Evolutionary conservation across 805 yeast species (phyloP).

Genomic region (Starmerella bombi): DNA sequence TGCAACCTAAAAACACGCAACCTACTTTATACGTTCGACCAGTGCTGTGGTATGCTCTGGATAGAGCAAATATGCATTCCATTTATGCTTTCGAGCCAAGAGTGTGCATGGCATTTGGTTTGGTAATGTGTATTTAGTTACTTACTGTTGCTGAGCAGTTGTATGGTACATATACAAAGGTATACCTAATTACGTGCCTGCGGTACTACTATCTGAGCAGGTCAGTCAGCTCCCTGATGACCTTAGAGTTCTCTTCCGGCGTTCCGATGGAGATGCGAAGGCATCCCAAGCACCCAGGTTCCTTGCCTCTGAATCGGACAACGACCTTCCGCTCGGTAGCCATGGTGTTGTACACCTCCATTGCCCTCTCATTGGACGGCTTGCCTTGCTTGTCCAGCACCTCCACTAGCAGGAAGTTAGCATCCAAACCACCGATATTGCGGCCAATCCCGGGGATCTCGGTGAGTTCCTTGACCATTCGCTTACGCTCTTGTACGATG

Average conservation of each 20-base stretch:
- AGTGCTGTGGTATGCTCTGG: too few species aligned
- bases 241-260: constrained; percentile 47
- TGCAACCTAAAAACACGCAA: too few species aligned
- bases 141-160: too few species aligned
- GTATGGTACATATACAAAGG: too few species aligned
- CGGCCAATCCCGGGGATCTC: constrained; percentile 52
- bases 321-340: constrained; percentile 70
- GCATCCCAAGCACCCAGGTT: constrained; percentile 79
- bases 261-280: constrained; percentile 84
- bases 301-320: constrained; percentile 81
- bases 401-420: constrained; percentile 72
- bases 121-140: too few species aligned
- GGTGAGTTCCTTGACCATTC: constrained; percentile 42
- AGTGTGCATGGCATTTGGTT: too few species aligned
- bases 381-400: constrained; percentile 46
- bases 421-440: constrained; percentile 71
- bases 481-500: constrained; percentile 43
- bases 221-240: constrained; percentile 38
- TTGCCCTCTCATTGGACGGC: constrained; percentile 60
- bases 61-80: too few species aligned
- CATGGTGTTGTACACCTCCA: constrained; percentile 47
- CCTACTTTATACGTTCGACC: too few species aligned
- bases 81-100: too few species aligned
- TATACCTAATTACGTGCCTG: too few species aligned
- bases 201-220: constrained; percentile 6